These are phyloP conservation scores for Parafenestella ontariensis DNA, from an alignment of 2,329 filamentous ascomycete genomes.

Conservation along the genomic window DNA sequence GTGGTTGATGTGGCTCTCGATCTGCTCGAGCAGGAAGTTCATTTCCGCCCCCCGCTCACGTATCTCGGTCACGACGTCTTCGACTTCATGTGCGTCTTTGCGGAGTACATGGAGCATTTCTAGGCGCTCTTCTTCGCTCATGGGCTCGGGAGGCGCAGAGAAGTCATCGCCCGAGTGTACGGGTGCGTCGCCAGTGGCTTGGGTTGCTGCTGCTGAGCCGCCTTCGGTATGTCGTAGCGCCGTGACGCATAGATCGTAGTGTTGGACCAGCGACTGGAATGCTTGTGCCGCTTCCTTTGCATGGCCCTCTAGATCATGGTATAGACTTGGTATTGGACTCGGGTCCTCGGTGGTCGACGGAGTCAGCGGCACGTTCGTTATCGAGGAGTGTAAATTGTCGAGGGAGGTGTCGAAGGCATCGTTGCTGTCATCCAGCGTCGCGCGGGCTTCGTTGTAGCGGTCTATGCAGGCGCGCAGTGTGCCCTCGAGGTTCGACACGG, in stretches of 20 bases:
- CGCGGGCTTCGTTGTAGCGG: slow-evolving; percentile 73
- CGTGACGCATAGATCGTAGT: slow-evolving; percentile 93
- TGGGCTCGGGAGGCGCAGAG: slow-evolving; percentile 67
- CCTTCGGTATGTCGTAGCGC: slow-evolving; percentile 87
- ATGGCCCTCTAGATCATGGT: slow-evolving; percentile 69
- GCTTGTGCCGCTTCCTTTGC: slow-evolving; percentile 83
- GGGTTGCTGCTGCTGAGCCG: slow-evolving; percentile 57
- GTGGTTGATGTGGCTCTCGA: slow-evolving; percentile 68
- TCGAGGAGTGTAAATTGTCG: slow-evolving; percentile 44
- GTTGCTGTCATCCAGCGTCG: slow-evolving; percentile 61
- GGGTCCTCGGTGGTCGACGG: slow-evolving; percentile 39
- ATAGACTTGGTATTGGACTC: slow-evolving; percentile 55
- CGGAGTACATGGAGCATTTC: slow-evolving; percentile 85
- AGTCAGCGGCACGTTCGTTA: slow-evolving; percentile 42
- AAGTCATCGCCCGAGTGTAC: slow-evolving; percentile 35
- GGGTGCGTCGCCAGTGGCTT: slow-evolving; percentile 47
- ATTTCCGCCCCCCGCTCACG: slow-evolving; percentile 78
- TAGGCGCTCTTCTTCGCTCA: slow-evolving; percentile 75
- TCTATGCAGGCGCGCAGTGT: slow-evolving; percentile 74
- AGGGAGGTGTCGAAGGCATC: slow-evolving; percentile 78
- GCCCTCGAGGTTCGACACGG: slow-evolving; percentile 70
- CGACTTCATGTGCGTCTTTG: slow-evolving; percentile 70
- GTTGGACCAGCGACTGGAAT: slow-evolving; percentile 79
- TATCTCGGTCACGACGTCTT: slow-evolving; percentile 71
- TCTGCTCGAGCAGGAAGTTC: slow-evolving; percentile 70